These are phyloP conservation scores for Penicillium polonicum DNA, from an alignment of 2,329 filamentous ascomycete genomes.

Conservation along the genomic window DNA sequence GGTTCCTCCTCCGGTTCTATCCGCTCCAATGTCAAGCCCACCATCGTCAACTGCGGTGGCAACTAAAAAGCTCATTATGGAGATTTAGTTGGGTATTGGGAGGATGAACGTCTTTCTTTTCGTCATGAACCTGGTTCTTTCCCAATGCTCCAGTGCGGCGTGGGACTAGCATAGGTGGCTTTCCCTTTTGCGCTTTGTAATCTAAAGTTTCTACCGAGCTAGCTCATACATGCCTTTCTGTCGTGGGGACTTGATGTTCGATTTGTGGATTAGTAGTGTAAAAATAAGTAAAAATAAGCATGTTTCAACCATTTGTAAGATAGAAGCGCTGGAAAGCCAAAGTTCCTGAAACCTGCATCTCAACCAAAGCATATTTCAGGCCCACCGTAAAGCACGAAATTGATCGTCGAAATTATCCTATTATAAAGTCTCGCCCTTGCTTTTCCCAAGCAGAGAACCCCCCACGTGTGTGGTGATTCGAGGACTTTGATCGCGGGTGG, in stretches of 20 bases:
- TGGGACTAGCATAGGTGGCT: slow-evolving; percentile 11
- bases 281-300: background rate
- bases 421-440: background rate
- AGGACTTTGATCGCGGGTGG: background rate
- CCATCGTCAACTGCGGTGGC: slow-evolving; percentile 54
- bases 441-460: background rate
- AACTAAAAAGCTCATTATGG: slow-evolving; percentile 37
- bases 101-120: slow-evolving; percentile 10
- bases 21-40: slow-evolving; percentile 55
- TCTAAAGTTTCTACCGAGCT: slow-evolving; percentile 28
- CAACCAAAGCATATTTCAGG: background rate
- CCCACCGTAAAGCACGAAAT: background rate
- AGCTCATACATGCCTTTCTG: slow-evolving; percentile 10
- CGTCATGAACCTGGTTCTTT: background rate
- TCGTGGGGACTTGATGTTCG: background rate
- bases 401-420: background rate
- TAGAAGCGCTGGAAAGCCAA: background rate
- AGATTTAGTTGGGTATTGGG: slow-evolving; percentile 10
- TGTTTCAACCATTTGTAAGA: background rate
- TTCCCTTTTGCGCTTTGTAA: slow-evolving; percentile 25
- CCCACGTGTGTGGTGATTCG: background rate
- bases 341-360: background rate
- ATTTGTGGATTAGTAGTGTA: background rate
- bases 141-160: background rate
- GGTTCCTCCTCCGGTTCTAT: slow-evolving; percentile 54